A percentile compares a stretch with the other conserved stretches of the same genome.
Conservation (phyloP, 129 eudicot species). For the Tanacetum coccineum region DNA sequence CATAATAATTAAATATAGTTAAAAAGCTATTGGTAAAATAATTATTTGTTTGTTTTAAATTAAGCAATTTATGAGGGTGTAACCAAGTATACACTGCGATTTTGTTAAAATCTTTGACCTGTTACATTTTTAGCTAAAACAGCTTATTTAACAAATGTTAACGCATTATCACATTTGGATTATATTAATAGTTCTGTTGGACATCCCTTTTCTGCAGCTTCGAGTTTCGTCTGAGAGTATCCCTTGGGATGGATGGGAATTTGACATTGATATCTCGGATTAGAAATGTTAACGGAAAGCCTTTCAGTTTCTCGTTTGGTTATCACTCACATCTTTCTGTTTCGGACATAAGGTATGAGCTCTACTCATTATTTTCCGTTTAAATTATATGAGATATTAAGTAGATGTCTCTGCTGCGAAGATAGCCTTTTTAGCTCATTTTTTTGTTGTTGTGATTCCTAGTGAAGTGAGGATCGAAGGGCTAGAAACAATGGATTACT, state of each 20-base stretch:
- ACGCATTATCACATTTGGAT: not conserved
- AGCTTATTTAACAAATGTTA: not conserved
- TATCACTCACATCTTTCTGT: constrained; percentile 83
- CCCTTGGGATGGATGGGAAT: constrained; percentile 71
- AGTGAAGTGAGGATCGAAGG: constrained; percentile 99
- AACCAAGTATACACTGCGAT: not conserved
- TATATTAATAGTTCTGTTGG: not conserved
- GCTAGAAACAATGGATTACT: constrained; percentile 79
- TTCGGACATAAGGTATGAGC: constrained; percentile 81
- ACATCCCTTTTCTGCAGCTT: constrained; percentile 42
- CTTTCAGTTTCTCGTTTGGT: constrained; percentile 85
- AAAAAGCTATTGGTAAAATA: no score
- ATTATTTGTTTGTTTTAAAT: not conserved
- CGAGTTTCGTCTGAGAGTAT: constrained; percentile 85
- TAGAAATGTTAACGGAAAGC: constrained; percentile 79
- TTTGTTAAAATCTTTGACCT: not conserved
- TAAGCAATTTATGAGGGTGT: constrained; percentile 1
- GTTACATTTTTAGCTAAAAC: not conserved
- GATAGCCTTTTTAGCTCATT: not conserved
- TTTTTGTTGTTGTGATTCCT: not conserved
- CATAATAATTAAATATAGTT: no score
- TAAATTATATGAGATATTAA: not conserved
- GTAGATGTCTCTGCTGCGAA: not conserved
- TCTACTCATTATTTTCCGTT: not conserved
- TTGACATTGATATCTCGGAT: constrained; percentile 76